phyloP scores from a whole-genome alignment of 306 rosid genomes.

The Cercis canadensis region DNA sequence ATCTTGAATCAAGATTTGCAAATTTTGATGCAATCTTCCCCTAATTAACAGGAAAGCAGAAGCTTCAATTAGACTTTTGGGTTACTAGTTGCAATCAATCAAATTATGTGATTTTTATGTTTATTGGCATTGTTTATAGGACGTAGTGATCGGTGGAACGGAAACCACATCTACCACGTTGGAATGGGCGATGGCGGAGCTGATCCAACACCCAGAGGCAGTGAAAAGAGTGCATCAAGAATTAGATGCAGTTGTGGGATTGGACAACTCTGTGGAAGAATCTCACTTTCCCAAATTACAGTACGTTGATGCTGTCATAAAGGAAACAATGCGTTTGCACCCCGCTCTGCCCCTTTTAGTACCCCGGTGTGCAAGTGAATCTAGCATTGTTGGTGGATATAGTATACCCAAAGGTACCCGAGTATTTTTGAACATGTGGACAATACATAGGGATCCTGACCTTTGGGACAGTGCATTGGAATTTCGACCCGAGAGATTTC shows the following conservation, averaged over 20 bases:
- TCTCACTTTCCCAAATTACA: constrained; percentile 31
- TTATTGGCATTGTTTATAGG: constrained; percentile 29
- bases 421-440: constrained; percentile 35
- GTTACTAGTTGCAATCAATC: too few species aligned
- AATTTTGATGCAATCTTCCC: too few species aligned
- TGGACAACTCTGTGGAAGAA: constrained; percentile 37
- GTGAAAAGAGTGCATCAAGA: constrained; percentile 36
- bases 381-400: constrained; percentile 41
- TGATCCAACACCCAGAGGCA: constrained; percentile 28
- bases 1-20: too few species aligned
- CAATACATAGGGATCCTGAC: constrained; percentile 40
- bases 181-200: constrained; percentile 47
- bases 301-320: constrained; percentile 35
- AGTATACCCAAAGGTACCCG: constrained; percentile 25
- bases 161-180: constrained; percentile 40
- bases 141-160: constrained; percentile 42
- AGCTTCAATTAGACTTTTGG: too few species aligned
- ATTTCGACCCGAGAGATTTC: constrained; percentile 37
- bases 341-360: constrained; percentile 27
- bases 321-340: constrained; percentile 45
- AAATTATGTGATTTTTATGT: too few species aligned
- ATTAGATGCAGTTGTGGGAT: constrained; percentile 31
- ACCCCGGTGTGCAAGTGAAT: constrained; percentile 26
- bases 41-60: too few species aligned
- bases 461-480: constrained; percentile 36